Evolutionary conservation across 2,329 filamentous ascomycete species (phyloP).

Genomic region (Amesomyces nigricolor): DNA sequence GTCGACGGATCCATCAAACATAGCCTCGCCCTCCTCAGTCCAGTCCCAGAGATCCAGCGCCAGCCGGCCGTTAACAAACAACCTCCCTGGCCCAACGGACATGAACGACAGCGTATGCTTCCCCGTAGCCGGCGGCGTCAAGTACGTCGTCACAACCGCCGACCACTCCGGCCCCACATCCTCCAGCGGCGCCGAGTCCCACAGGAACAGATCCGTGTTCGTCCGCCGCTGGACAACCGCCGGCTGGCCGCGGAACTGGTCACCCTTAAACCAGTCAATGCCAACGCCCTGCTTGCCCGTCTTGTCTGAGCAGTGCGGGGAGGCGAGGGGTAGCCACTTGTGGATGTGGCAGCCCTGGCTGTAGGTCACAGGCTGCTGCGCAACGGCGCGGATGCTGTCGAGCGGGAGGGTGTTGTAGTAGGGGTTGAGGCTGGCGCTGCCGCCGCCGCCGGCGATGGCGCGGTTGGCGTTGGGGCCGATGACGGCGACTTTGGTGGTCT

Average conservation of each 20-base stretch:
- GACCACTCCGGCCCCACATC: conserved; percentile 60
- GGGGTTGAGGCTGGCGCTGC: conserved; percentile 62
- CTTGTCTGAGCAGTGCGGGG: conserved; percentile 51
- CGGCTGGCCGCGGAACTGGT: conserved; percentile 55
- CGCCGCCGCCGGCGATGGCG: conserved; percentile 62
- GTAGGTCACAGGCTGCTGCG: conserved; percentile 52
- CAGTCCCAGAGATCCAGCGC: conserved; percentile 63
- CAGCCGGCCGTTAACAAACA: conserved; percentile 55
- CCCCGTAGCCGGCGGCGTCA: conserved; percentile 54
- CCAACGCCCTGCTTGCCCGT: conserved; percentile 55
- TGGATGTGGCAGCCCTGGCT: conserved; percentile 58
- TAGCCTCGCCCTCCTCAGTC: conserved; percentile 63
- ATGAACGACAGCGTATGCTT: conserved; percentile 63
- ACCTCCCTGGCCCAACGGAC: conserved; percentile 57
- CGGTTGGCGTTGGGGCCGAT: conserved; percentile 64
- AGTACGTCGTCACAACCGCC: conserved; percentile 53
- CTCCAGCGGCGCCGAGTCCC: conserved; percentile 60
- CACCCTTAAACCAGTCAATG: conserved; percentile 60
- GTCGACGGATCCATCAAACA: conserved; percentile 64
- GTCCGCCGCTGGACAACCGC: conserved; percentile 52
- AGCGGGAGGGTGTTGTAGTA: conserved; percentile 63
- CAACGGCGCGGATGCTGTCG: conserved; percentile 53
- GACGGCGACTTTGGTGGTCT: conserved; percentile 54
- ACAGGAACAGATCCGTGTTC: conserved; percentile 64
- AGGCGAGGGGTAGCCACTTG: conserved; percentile 61